These are phyloP conservation scores for Acer negundo DNA, from an alignment of 345 rosid genomes.

Conservation along the genomic window DNA sequence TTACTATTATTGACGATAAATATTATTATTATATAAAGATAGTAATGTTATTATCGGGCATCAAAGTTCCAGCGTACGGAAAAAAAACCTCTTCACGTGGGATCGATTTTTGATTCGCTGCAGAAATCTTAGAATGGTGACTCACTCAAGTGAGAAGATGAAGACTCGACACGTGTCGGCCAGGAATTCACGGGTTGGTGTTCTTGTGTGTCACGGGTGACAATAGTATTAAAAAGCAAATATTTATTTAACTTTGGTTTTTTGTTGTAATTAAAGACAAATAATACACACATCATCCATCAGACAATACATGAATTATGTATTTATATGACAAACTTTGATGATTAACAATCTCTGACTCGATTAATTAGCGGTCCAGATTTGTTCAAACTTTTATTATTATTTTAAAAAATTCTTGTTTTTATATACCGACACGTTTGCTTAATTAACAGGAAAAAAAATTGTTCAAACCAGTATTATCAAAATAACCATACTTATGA, in stretches of 20 bases:
- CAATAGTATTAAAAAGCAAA: constrained; percentile 14
- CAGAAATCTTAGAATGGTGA: neutral
- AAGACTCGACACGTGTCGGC: constrained; percentile 45
- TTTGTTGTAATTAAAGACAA: too few relatives aligned
- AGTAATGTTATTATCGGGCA: neutral
- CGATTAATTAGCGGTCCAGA: too few relatives aligned
- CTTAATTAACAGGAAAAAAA: neutral
- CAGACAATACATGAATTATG: too few relatives aligned
- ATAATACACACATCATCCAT: too few relatives aligned
- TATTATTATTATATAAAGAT: too few relatives aligned
- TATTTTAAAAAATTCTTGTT: neutral
- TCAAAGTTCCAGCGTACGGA: constrained; percentile 3
- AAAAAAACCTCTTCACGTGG: constrained; percentile 28
- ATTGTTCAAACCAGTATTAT: neutral
- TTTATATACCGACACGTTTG: neutral
- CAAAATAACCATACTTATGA: too few relatives aligned
- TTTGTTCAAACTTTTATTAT: too few relatives aligned
- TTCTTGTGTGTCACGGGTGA: constrained; percentile 50
- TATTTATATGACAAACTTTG: too few relatives aligned
- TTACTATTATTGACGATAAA: too few relatives aligned
- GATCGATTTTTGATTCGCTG: neutral
- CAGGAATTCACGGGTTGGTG: constrained; percentile 58
- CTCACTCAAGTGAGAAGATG: neutral
- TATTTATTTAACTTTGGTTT: too few relatives aligned
- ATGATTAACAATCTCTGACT: too few relatives aligned